Evolutionary conservation across 2,329 filamentous ascomycete species (phyloP), one percentile per base, ranked within the genome.

Genomic region (Xylaria sp.): DNA sequence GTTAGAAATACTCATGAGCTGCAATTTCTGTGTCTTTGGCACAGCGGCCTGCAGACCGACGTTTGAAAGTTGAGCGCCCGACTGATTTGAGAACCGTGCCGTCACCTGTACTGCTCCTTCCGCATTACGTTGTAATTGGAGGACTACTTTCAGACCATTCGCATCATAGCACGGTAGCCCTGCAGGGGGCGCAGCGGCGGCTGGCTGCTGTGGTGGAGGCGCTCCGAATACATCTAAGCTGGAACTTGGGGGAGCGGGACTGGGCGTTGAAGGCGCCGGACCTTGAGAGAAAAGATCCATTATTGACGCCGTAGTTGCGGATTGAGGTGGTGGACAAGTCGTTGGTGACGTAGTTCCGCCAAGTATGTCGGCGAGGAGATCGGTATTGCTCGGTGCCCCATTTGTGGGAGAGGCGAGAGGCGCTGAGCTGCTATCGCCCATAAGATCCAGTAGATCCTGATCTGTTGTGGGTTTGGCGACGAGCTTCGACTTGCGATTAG

Each of bases 11-110:
- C 91, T 93, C 79, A 97, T 91, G 73, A 99, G 83, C 79, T 98
- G 94, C 76, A 99, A 83, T 80, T 96, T 97, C 82, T 99, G 96
- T 54, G 92, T 94, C 83, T 98, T 99, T 9, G 96, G 96, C 63
- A 99, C 96, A 0, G 96, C 96, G 52, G 95, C 96, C 80, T 99
- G 96, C 73, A 99, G 81, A 31, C 93, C 93, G 36, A 98, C 92
- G 55, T 88, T 89, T 18, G 90, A 90, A 58, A 98, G 85, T 15
- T 84, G 82, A 15, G 86, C 86, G 36, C 86, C 85, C 15, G 90
- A 91, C 0, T 83, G 88, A 80, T 98, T 98, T 48, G 88, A 89
- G 85, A 99, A 99, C 9, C 90, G 90, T 18, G 94, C 94, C 59
- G 91, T 85, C 7, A 97, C 90, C 78, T 97, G 94, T 23, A 97